Conservation (phyloP, 176 grass and related monocot species). For the Triticum monococcum region DNA sequence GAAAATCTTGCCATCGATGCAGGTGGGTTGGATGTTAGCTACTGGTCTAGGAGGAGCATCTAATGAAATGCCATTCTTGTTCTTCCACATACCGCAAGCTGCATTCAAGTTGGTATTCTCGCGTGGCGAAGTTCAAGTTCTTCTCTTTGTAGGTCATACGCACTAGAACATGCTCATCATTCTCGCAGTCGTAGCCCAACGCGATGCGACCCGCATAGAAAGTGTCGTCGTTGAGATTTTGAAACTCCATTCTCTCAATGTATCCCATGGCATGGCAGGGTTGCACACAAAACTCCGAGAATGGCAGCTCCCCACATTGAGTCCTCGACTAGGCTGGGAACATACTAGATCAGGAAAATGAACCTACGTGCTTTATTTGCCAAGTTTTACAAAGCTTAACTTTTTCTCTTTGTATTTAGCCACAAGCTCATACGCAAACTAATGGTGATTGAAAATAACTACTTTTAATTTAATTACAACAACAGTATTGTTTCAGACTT, state of each 20-base stretch:
- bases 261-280: not conserved
- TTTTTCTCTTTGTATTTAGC: too few species aligned
- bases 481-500: not conserved
- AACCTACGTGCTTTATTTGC: too few species aligned
- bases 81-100: not conserved
- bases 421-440: not conserved
- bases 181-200: not conserved
- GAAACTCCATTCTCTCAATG: not conserved
- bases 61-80: not conserved
- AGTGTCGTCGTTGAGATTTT: not conserved
- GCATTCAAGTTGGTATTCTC: not conserved
- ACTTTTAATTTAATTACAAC: not conserved
- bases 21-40: not conserved
- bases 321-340: not conserved
- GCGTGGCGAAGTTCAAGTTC: not conserved
- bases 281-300: not conserved
- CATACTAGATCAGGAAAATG: not conserved
- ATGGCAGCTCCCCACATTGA: not conserved
- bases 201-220: not conserved
- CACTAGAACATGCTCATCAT: not conserved
- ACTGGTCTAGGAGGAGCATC: not conserved
- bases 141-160: not conserved
- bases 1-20: not conserved
- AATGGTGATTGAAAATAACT: not conserved
- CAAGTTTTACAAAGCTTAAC: too few species aligned